Evolutionary conservation across 2,329 filamentous ascomycete species (phyloP), one percentile per base, ranked within the genome.

Genomic region (Cercospora janseana): DNA sequence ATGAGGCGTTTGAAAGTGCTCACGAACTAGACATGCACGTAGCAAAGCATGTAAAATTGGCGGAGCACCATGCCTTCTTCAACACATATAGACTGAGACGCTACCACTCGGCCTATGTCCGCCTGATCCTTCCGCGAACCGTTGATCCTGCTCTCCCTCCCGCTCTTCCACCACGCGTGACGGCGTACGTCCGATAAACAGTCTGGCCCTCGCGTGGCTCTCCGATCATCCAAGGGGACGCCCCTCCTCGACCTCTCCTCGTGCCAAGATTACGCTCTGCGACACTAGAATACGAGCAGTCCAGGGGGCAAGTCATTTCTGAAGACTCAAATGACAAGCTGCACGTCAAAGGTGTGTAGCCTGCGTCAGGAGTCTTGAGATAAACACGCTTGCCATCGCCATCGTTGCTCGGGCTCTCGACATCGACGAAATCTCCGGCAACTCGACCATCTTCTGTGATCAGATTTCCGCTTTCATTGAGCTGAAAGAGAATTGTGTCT

Each of bases 231-330:
- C 35, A 26, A 18, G 35, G 42, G 6, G 27, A 28, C 42, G 15
- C 35, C 15, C 26, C 27, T 9, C 5, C 15, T 27, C 10, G 9
- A 20, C n/a, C 8, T 15, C n/a, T 13, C 2, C 4, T 15, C 29
- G 43, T 18, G 31, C 15, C 20, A 46, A 35, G 7, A 27, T 46
- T 46, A 8, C 43, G 28, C 5, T 46, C 43, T n/a, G 43, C 29
- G 13, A 20, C 16, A 12, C 29, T 37, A 8, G 31, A 16, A 7
- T 34, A 34, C 26, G 26, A 20, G 20, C 43, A 46, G 9, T 35
- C 27, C 6, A 37, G 29, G 8, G 43, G 29, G 31, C 43, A 46
- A 6, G 29, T 35, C 15, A 6, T 24, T 1, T 35, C 29, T 1
- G 43, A 24, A 3, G 43, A 20, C n/a, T 34, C n/a, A 31, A 27